Evolutionary conservation across 768 basidiomycete species (phyloP), one percentile per base, ranked within the genome.

Genomic region (Gymnopilus junonius): DNA sequence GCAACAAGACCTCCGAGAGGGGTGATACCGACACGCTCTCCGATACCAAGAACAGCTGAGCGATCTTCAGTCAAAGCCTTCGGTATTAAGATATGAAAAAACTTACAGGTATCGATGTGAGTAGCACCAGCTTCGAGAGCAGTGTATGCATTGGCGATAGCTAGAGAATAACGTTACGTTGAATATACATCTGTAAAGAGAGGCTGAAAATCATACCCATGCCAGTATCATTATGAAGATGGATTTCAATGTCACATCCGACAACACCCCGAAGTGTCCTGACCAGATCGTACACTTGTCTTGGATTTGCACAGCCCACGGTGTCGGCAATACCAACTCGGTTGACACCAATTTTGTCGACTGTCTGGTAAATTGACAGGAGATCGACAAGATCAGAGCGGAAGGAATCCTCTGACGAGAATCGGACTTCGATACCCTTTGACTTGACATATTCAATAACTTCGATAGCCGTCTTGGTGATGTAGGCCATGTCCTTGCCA

Each of bases 361-460:
- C 97, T 51, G 97, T 96, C 77, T 97, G 95, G 84, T 99, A 99
- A 81, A 99, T 98, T 21, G 94, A 96, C 43, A 99, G 85, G 46
- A 99, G 86, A 80, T 99, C 97, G 78, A 99, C 97, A 63, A 99
- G 90, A 80, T 99, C 97, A 69, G 96, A 98, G 68, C 97, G 94
- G 94, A 99, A 99, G 20, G 95, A 97, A 76, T 99, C 97, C 77
- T 99, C 97, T 29, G 97, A 96, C 4, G 97, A 99, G 87, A 99
- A 99, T 63, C 97, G 95, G 75, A 99, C 94, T 81, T 99, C 97
- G 72, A 99, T 97, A 64, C 91, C 91, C 91, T 98, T 99, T 82
- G 93, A 95, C 86, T 99, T 99, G 86, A 99, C 97, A 71, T 91
- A 99, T 71, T 97, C 88, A 79, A 99, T 99, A 69, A 99, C 97